phyloP scores from a whole-genome alignment of 164 flowering plant genomes.

The Aristolochia contorta region DNA sequence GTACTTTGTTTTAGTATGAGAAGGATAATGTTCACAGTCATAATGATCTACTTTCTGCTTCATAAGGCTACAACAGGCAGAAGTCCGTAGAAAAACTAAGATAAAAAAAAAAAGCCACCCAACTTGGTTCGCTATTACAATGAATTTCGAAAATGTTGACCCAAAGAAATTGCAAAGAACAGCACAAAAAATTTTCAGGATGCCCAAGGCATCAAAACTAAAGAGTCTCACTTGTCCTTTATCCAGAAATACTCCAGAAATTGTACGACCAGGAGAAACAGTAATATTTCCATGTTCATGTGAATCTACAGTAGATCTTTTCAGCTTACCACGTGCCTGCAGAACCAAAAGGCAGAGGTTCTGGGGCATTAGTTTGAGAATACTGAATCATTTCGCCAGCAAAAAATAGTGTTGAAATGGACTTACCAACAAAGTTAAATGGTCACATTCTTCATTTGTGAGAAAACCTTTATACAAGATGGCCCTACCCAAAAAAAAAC shows the following conservation, averaged over 20 bases:
- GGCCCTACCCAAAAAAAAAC: slow-evolving; percentile 38
- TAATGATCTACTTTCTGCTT: too few species aligned
- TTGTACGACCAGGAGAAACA: slow-evolving; percentile 4
- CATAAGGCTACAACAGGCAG: too few species aligned
- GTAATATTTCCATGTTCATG: slow-evolving; percentile 3
- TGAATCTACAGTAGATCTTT: slow-evolving; percentile 8
- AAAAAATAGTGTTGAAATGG: slow-evolving; percentile 6
- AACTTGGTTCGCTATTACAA: background rate
- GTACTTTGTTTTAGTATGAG: too few species aligned
- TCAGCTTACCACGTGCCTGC: slow-evolving; percentile 15
- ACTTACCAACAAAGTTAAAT: slow-evolving; percentile 61
- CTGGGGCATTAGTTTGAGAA: slow-evolving; percentile 4
- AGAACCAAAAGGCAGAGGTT: background rate
- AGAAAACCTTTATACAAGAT: slow-evolving; percentile 66
- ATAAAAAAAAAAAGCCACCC: too few species aligned
- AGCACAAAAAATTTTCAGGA: background rate
- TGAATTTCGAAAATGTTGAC: background rate
- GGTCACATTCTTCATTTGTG: slow-evolving; percentile 70
- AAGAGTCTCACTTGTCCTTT: slow-evolving; percentile 11
- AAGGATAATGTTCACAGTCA: too few species aligned
- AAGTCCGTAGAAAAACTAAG: too few species aligned
- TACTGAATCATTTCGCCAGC: slow-evolving; percentile 12
- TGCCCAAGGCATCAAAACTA: background rate
- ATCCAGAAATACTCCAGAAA: slow-evolving; percentile 12
- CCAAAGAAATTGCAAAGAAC: background rate